Base-by-base conservation (phyloP, 1,284 basidiomycete species). In the Malassezia arunalokei region DNA sequence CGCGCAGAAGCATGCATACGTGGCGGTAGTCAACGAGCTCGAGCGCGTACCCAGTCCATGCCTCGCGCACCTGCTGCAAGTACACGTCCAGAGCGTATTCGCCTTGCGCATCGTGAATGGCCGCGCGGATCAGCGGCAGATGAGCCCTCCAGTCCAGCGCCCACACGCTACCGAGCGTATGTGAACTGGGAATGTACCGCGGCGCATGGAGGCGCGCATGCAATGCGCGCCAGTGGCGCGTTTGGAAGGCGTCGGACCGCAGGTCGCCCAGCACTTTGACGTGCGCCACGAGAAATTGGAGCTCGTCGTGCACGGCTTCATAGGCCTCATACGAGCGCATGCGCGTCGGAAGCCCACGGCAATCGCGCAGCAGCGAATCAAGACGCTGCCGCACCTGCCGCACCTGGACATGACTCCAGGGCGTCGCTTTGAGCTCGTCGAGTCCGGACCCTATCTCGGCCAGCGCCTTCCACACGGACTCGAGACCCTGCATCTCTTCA, bases 311-410 rank as follows among this genome's bases (percentile, higher is more conserved):
- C 3, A 98, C 89, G 71, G 88, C 92, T 77, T 98, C 94, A 69
- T 96, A 98, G 0, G 94, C 94, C 8, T 90, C 87, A 73, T 98
- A 99, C 74, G 98, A 94, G 55, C 94, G 82, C 94, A 98, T 98
- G 51, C 91, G 81, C 44, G 87, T 94, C 0, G 94, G 94, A 91
- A 99, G 92, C 47, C 96, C 92, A 75, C 91, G 90, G 15, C 91
- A 96, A 30, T 87, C 89, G 27, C 80, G 79, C 47, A 98, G 75
- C 48, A 98, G 78, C 3, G 79, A 82, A 66, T 99, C 94, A 53
- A 98, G 83, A 64, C 90, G 86, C 69, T 92, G 88, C 60, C 94
- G 83, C 54, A 99, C 75, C 76, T 96, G 96, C 65, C 94, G 82
- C 15, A 94, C 87, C 70, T 92, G 67, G n/a, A 73, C 59, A 0